Evolutionary conservation across 148 eudicot genomes (phyloP).

Genomic region (Silene conica): DNA sequence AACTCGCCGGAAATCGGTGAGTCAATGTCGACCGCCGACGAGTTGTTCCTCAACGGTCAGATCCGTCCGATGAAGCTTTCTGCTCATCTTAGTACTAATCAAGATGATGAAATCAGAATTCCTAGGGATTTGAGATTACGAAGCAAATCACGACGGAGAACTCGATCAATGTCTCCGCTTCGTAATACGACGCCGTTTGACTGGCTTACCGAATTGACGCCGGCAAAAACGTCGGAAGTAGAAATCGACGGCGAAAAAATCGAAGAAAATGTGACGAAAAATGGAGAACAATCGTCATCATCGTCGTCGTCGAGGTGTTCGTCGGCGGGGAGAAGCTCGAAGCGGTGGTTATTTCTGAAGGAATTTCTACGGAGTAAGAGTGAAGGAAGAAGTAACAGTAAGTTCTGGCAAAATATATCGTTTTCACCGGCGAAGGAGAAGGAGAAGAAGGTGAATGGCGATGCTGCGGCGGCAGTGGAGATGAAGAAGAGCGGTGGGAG

Average conservation of each 20-base stretch:
- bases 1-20: constrained; percentile 3
- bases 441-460: constrained; percentile 4
- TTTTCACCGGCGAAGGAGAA: constrained; percentile 29
- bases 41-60: constrained; percentile 47
- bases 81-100: constrained; percentile 47
- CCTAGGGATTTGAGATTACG: constrained; percentile 37
- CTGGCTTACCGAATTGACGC: constrained; percentile 17
- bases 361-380: constrained; percentile 85
- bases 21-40: constrained; percentile 25
- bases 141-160: constrained; percentile 54
- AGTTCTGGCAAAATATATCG: constrained; percentile 65
- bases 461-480: constrained; percentile 23
- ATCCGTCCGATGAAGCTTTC: constrained; percentile 72
- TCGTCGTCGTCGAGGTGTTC: constrained; percentile 76
- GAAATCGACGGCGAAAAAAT: constrained; percentile 8
- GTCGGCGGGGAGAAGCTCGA: constrained; percentile 74
- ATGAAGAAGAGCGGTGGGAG: constrained; percentile 20
- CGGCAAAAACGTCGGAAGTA: constrained; percentile 2
- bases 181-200: constrained; percentile 41
- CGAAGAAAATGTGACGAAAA: too few species aligned
- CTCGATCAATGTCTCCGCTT: constrained; percentile 80
- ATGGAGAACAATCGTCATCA: constrained; percentile 31
- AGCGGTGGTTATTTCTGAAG: constrained; percentile 77
- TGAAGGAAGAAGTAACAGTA: constrained; percentile 66
- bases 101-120: constrained; percentile 10